Percentiles rank a stretch among this genome's conserved stretches.
phyloP scores from a whole-genome alignment of 495 filamentous ascomycete genomes.

The Aspergillus panamensis region DNA sequence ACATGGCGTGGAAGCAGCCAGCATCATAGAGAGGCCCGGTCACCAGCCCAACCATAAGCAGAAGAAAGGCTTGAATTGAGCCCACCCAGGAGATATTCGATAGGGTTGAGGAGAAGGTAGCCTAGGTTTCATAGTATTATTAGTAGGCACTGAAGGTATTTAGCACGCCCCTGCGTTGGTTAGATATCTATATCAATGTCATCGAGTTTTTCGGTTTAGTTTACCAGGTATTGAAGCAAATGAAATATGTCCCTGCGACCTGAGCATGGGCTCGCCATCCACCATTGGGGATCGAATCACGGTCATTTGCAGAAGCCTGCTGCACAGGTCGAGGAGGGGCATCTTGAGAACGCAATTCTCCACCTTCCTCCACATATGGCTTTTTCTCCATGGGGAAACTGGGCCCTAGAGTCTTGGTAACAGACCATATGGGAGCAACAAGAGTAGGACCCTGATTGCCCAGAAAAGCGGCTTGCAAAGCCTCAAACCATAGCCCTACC shows the following conservation, averaged over 20 bases:
- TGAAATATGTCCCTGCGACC: not conserved
- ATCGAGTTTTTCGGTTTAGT: no score
- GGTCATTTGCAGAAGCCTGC: not conserved
- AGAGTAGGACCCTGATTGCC: not conserved
- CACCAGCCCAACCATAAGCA: slow-evolving; percentile 51
- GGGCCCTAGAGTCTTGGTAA: no score
- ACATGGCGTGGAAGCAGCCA: slow-evolving; percentile 49
- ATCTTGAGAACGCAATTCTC: not conserved
- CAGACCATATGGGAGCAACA: no score
- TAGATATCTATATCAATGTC: no score
- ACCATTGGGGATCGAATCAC: not conserved
- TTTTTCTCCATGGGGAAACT: not conserved
- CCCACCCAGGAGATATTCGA: slow-evolving; percentile 48
- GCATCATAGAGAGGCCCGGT: slow-evolving; percentile 56
- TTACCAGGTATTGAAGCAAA: not conserved
- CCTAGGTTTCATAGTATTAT: slow-evolving; percentile 18
- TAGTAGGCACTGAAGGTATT: slow-evolving; percentile 34
- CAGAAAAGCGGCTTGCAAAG: no score
- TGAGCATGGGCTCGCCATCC: not conserved
- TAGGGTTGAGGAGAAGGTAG: slow-evolving; percentile 26
- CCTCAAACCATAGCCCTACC: no score
- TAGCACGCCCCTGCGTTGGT: slow-evolving; percentile 18
- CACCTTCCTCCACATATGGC: not conserved
- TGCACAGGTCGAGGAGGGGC: not conserved
- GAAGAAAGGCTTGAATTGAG: slow-evolving; percentile 52